A percentile compares a stretch with the other conserved stretches of the same genome.
These are phyloP conservation scores for Parasarocladium wereldwijsianum DNA, from an alignment of 2,329 filamentous ascomycete species.

Conservation along the genomic window DNA sequence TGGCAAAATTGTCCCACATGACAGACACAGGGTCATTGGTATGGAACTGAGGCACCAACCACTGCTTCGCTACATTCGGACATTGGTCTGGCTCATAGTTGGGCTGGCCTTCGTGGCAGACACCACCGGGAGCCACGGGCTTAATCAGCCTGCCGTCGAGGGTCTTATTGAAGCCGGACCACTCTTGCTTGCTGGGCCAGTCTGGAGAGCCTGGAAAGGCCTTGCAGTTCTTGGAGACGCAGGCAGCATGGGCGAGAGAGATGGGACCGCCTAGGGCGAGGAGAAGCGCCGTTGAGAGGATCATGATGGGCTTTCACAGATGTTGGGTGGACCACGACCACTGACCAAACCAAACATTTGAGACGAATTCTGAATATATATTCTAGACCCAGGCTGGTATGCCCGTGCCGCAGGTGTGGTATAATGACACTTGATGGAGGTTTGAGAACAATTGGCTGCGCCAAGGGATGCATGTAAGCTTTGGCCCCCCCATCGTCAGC, in stretches of 20 bases:
- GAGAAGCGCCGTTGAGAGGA: neutral
- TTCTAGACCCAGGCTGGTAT: neutral
- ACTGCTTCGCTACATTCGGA: conserved; percentile 8
- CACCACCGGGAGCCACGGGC: conserved; percentile 19
- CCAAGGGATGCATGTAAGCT: neutral
- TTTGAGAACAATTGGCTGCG: neutral
- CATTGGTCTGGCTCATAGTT: conserved; percentile 17
- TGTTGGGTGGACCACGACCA: neutral
- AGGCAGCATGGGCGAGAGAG: neutral
- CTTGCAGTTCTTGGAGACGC: conserved; percentile 22
- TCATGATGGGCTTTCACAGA: neutral
- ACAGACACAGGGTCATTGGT: conserved; percentile 15
- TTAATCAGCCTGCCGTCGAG: conserved; percentile 22
- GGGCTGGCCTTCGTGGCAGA: conserved; percentile 14
- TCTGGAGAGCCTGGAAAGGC: conserved; percentile 25
- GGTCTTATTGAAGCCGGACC: conserved; percentile 30
- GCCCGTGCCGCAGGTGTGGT: neutral
- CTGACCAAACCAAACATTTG: neutral
- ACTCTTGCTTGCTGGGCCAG: conserved; percentile 32
- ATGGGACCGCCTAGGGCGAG: neutral
- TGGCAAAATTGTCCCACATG: conserved; percentile 27
- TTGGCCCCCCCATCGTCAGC: neutral
- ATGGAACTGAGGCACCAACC: conserved; percentile 16
- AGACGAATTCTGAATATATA: neutral
- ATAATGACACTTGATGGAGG: neutral